phyloP scores from a whole-genome alignment of 306 rosid species.

The Cicer yamashitae region DNA sequence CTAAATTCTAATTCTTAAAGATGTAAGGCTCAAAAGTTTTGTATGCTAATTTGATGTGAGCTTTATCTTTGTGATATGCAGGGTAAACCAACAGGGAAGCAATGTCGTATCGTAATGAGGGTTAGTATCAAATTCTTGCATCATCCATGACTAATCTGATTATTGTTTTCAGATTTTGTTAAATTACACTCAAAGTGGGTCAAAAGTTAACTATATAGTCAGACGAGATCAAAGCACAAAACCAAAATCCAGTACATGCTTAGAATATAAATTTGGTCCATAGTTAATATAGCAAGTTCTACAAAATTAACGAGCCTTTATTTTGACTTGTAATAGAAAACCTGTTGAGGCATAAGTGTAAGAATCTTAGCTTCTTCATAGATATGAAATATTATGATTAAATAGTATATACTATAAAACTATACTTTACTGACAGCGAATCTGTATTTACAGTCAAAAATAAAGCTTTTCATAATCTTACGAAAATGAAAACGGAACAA shows the following conservation, averaged over 20 bases:
- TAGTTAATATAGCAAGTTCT: background rate
- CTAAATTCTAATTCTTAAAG: background rate
- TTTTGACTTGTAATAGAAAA: slow-evolving; percentile 12
- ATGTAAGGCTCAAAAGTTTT: slow-evolving; percentile 10
- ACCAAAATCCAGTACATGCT: slow-evolving; percentile 6
- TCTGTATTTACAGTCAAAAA: background rate
- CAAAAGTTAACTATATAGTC: background rate
- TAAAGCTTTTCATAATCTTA: slow-evolving; percentile 10
- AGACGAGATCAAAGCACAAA: slow-evolving; percentile 8
- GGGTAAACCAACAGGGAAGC: slow-evolving; percentile 67
- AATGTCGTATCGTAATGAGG: slow-evolving; percentile 70
- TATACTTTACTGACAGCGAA: background rate
- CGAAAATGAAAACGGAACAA: slow-evolving; percentile 23
- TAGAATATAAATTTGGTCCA: slow-evolving; percentile 7
- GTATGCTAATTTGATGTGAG: slow-evolving; percentile 38
- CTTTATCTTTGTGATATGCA: slow-evolving; percentile 49
- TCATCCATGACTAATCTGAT: slow-evolving; percentile 16
- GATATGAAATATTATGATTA: slow-evolving; percentile 5
- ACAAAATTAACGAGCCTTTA: background rate
- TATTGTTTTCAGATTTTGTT: slow-evolving; percentile 27
- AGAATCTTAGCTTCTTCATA: slow-evolving; percentile 15
- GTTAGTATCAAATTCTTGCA: slow-evolving; percentile 54
- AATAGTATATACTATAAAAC: slow-evolving; percentile 1
- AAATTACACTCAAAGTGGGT: slow-evolving; percentile 18
- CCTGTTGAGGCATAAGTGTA: slow-evolving; percentile 3